phyloP scores from a whole-genome alignment of 2,329 filamentous ascomycete species.

The Phoma herbarum region DNA sequence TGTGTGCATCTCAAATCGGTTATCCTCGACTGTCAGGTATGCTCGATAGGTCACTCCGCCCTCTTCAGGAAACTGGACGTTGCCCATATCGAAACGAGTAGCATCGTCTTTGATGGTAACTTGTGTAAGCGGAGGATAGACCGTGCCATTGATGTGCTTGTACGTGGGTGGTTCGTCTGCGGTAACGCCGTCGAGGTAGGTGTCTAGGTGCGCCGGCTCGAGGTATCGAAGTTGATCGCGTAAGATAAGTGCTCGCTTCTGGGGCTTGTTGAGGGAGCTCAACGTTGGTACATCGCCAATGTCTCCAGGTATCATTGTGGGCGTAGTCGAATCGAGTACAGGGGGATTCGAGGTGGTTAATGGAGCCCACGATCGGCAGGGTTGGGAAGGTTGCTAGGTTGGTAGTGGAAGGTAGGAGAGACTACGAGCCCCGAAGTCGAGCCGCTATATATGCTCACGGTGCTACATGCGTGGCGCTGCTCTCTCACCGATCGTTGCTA shows the following conservation, averaged over 20 bases:
- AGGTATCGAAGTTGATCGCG: constrained; percentile 41
- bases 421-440: not conserved
- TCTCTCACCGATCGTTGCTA: constrained; percentile 2
- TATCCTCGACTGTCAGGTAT: constrained; percentile 31
- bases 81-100: constrained; percentile 40
- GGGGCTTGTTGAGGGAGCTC: constrained; percentile 35
- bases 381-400: not conserved
- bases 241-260: constrained; percentile 40
- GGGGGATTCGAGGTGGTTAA: not conserved
- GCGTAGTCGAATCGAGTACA: too few relatives aligned
- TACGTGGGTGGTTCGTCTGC: constrained; percentile 44
- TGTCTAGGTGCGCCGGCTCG: constrained; percentile 37
- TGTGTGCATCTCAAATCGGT: constrained; percentile 31
- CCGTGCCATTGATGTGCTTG: constrained; percentile 28
- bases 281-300: constrained; percentile 31
- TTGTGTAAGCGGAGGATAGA: constrained; percentile 32
- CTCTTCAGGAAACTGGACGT: constrained; percentile 36
- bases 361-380: not conserved
- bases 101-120: constrained; percentile 36
- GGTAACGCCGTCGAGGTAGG: constrained; percentile 36
- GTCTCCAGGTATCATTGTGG: constrained; percentile 6
- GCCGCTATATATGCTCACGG: not conserved
- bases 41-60: constrained; percentile 23
- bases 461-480: not conserved
- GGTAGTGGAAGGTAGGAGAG: not conserved